phyloP scores from a whole-genome alignment of 2,329 filamentous ascomycete genomes.

The Beauveria varroae region DNA sequence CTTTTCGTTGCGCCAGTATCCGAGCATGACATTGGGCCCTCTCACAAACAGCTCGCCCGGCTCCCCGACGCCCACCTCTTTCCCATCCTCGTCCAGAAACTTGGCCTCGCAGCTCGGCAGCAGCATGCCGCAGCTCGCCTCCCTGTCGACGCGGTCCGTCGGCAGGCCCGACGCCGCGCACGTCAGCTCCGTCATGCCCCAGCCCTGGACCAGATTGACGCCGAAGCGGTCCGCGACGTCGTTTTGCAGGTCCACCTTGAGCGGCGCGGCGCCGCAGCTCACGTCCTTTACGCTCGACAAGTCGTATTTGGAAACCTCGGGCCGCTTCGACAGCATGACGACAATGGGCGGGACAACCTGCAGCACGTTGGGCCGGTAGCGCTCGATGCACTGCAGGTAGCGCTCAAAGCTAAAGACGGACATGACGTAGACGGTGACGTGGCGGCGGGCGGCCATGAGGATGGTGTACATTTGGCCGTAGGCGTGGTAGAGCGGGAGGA shows the following conservation, averaged over 20 bases:
- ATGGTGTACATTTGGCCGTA: conserved; percentile 48
- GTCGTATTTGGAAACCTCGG: conserved; percentile 43
- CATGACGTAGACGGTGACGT: conserved; percentile 49
- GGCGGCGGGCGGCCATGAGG: conserved; percentile 35
- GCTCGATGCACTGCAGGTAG: conserved; percentile 42
- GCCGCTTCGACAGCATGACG: conserved; percentile 52
- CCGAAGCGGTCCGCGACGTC: conserved; percentile 37
- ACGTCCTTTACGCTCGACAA: conserved; percentile 41
- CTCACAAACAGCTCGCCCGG: conserved; percentile 46
- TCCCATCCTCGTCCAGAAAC: conserved; percentile 45
- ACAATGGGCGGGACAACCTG: conserved; percentile 51
- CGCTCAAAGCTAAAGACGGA: conserved; percentile 45
- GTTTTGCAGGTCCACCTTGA: conserved; percentile 33
- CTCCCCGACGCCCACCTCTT: conserved; percentile 38
- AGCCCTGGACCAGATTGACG: conserved; percentile 41
- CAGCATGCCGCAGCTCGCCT: conserved; percentile 44
- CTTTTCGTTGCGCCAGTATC: conserved; percentile 50
- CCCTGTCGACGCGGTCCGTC: conserved; percentile 23
- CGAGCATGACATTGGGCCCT: conserved; percentile 50
- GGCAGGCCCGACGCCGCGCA: conserved; percentile 36
- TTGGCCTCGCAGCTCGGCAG: conserved; percentile 46
- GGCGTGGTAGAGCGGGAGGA: conserved; percentile 60
- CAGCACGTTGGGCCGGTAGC: conserved; percentile 45
- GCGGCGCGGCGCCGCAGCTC: conserved; percentile 46
- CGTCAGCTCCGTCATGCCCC: conserved; percentile 54